phyloP scores from a whole-genome alignment of 2,329 filamentous ascomycete species.

The Cordyceps tenuipes region DNA sequence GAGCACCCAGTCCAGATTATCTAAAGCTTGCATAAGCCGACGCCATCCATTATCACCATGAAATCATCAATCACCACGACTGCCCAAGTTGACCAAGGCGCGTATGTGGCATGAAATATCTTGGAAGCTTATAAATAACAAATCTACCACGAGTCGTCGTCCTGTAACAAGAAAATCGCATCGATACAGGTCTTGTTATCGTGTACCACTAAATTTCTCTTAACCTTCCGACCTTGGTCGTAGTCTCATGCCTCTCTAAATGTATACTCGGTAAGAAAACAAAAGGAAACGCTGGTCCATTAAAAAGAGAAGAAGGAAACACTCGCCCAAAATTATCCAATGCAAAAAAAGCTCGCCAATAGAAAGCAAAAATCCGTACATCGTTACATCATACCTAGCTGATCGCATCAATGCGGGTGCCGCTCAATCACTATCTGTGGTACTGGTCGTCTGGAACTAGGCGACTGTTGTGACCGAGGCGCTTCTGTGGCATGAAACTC shows the following conservation, averaged over 20 bases:
- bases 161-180: too few species aligned
- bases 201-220: background rate
- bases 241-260: background rate
- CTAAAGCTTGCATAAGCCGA: constrained; percentile 21
- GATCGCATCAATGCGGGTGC: background rate
- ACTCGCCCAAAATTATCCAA: background rate
- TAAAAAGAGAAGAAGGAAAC: background rate
- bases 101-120: too few species aligned
- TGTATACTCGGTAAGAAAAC: background rate
- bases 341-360: background rate
- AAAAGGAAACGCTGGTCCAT: background rate
- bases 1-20: constrained; percentile 16
- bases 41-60: background rate
- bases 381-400: background rate
- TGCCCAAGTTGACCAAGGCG: too few species aligned
- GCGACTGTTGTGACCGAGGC: background rate
- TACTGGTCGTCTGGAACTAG: background rate
- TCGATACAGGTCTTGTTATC: too few species aligned
- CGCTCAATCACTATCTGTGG: constrained; percentile 15
- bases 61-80: background rate
- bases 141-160: too few species aligned
- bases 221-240: background rate
- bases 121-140: too few species aligned
- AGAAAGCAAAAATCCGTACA: background rate
- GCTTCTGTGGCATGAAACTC: background rate